Conservation (phyloP, 2,329 filamentous ascomycete species). For the Scedosporium minutisporum region DNA sequence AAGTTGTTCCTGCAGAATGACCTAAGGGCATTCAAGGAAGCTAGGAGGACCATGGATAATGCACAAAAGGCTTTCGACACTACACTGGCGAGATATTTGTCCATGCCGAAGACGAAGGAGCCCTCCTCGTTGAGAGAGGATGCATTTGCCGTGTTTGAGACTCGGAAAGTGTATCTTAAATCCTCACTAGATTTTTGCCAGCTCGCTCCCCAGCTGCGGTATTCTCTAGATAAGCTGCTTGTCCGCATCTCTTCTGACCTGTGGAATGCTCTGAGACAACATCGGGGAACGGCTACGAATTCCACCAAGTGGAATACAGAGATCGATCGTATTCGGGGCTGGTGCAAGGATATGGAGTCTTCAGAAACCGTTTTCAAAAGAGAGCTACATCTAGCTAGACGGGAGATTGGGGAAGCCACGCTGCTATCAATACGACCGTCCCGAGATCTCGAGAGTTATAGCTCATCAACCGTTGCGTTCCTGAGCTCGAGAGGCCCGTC, state of each 20-base stretch:
- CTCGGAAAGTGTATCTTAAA: conserved; percentile 80
- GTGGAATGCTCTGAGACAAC: conserved; percentile 74
- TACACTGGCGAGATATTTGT: conserved; percentile 69
- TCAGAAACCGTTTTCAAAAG: conserved; percentile 75
- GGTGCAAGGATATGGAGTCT: conserved; percentile 88
- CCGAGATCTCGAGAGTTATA: conserved; percentile 87
- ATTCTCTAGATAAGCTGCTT: conserved; percentile 74
- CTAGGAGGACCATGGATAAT: conserved; percentile 62
- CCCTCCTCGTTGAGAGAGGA: conserved; percentile 85
- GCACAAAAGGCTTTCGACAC: conserved; percentile 79
- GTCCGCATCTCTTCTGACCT: conserved; percentile 78
- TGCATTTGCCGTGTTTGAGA: conserved; percentile 90
- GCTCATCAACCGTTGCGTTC: conserved; percentile 79
- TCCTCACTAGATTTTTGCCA: conserved; percentile 91
- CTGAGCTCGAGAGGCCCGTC: conserved; percentile 63
- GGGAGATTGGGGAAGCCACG: conserved; percentile 72
- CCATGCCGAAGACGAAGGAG: conserved; percentile 88
- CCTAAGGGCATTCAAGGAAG: conserved; percentile 77
- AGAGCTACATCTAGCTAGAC: conserved; percentile 69
- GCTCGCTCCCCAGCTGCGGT: conserved; percentile 74
- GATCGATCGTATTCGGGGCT: conserved; percentile 85
- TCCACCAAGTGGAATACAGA: conserved; percentile 64
- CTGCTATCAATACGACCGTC: conserved; percentile 67
- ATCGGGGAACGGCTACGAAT: conserved; percentile 54
- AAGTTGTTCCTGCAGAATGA: conserved; percentile 69